These are phyloP conservation scores for Cyberlindnera veronae DNA, from an alignment of 805 yeast species.

Conservation along the genomic window DNA sequence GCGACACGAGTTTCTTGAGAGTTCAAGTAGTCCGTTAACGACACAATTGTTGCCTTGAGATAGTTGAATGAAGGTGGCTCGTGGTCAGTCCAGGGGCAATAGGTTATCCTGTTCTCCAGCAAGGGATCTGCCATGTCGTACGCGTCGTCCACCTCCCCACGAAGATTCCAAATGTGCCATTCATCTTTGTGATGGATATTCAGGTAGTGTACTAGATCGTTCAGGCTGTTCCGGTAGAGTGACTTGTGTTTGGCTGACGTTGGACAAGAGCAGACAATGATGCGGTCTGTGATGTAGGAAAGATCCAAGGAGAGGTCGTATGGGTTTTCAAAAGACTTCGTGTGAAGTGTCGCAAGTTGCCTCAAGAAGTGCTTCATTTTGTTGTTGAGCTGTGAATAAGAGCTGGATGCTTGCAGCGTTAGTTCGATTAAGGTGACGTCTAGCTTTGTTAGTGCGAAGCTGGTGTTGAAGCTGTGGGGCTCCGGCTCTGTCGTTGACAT, in stretches of 20 bases:
- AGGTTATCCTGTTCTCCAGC: constrained; percentile 9
- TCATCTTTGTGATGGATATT: constrained; percentile 42
- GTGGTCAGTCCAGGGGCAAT: constrained; percentile 71
- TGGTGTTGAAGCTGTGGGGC: no score
- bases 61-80: constrained; percentile 61
- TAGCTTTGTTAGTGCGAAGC: no score
- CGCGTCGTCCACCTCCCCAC: constrained; percentile 50
- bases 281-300: constrained; percentile 57
- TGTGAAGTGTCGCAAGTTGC: constrained; percentile 9
- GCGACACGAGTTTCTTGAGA: constrained; percentile 45
- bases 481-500: no score
- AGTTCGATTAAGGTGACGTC: no score
- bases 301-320: constrained; percentile 49
- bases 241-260: constrained; percentile 40
- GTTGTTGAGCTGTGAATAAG: neutral
- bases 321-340: constrained; percentile 23
- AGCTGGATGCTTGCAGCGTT: no score
- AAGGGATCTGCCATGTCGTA: constrained; percentile 27
- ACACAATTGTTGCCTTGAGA: constrained; percentile 42
- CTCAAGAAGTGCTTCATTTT: constrained; percentile 6
- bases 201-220: constrained; percentile 48
- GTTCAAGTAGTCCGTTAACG: constrained; percentile 43
- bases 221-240: constrained; percentile 50
- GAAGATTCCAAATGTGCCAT: constrained; percentile 76
- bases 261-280: constrained; percentile 80